Evolutionary conservation across 164 flowering plant genomes (phyloP).

Genomic region (Taxillus chinensis): DNA sequence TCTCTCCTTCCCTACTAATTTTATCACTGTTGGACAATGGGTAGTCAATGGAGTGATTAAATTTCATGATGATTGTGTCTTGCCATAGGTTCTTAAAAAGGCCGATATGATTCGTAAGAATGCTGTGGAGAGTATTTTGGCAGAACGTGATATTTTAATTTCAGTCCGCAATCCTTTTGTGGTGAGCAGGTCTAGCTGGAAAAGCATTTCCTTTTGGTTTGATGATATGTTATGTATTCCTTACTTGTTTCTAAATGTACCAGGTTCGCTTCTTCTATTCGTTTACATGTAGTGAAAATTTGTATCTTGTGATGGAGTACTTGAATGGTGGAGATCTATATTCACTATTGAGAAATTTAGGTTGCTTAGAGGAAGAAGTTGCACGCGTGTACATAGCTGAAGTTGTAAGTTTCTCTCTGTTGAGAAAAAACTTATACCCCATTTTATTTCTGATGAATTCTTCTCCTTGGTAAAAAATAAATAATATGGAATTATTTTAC

Average conservation of each 20-base stretch:
- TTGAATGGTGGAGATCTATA: constrained; percentile 98
- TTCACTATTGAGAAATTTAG: constrained; percentile 88
- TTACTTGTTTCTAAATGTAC: constrained; percentile 18
- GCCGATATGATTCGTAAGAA: constrained; percentile 99
- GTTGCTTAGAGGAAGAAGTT: constrained; percentile 96
- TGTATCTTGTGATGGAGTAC: constrained; percentile 99
- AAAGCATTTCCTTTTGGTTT: constrained; percentile 5
- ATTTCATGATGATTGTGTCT: no score
- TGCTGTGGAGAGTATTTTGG: constrained; percentile 99
- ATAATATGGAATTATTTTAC: background rate
- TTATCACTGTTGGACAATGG: no score
- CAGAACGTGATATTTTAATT: constrained; percentile 94
- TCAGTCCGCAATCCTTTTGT: constrained; percentile 98
- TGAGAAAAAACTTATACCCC: background rate
- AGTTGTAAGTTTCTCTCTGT: constrained; percentile 61
- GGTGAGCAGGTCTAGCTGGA: constrained; percentile 56
- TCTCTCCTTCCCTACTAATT: no score
- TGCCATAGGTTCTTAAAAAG: constrained; percentile 76
- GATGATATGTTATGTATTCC: constrained; percentile 7
- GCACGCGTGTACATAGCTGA: constrained; percentile 96
- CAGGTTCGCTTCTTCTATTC: constrained; percentile 99
- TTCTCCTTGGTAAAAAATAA: background rate
- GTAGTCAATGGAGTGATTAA: no score
- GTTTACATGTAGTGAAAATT: constrained; percentile 92
- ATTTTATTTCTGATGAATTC: background rate